Evolutionary conservation across 176 grass and related monocot genomes (phyloP), one percentile per base, ranked within the genome.

Genomic region (Oryza punctata): DNA sequence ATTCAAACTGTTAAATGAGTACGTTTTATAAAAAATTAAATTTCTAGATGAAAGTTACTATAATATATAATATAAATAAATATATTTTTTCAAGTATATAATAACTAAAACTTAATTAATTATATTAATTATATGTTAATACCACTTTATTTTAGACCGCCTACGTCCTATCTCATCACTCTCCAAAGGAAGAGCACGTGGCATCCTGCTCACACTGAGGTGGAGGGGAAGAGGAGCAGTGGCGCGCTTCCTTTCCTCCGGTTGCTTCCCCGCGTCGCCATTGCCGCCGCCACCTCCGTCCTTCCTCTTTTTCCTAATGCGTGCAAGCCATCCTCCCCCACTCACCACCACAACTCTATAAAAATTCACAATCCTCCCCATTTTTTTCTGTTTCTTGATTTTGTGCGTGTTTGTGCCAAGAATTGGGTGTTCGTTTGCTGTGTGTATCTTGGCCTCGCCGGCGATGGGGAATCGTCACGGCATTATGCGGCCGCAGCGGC

Each of bases 381-480:
- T 5, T 33, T 33, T 69, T 12, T 3, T 24, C 45, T 0, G 23
- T 46, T 72, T 47, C 70, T 27, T 72, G 12, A 47, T 72, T 28
- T 72, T 11, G 12, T 11, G n/a, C n/a, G 11, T 5, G 32, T 18
- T 9, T 45, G 43, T 45, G 1, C 40, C 40, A 41, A 25, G 41
- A 67, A 15, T 79, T 7, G 15, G 14, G 4, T 1, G 4, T 16
- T 16, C 25, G 29, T 7, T n/a, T 6, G 28, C 28, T 29, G 10
- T 26, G 7, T n/a, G n/a, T 21, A 27, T 60, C 67, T 26, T 54
- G 25, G 44, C 15, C 25, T 32, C 65, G 64, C 78, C 68, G 7
- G 79, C 69, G 75, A 90, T 90, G 88, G 88, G 88, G 80, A 90
- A 90, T 3, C 12, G 11, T 15, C 63, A 13, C 66, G 26, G 19